Evolutionary conservation across 306 rosid genomes (phyloP).

Genomic region (Mimosa pudica): DNA sequence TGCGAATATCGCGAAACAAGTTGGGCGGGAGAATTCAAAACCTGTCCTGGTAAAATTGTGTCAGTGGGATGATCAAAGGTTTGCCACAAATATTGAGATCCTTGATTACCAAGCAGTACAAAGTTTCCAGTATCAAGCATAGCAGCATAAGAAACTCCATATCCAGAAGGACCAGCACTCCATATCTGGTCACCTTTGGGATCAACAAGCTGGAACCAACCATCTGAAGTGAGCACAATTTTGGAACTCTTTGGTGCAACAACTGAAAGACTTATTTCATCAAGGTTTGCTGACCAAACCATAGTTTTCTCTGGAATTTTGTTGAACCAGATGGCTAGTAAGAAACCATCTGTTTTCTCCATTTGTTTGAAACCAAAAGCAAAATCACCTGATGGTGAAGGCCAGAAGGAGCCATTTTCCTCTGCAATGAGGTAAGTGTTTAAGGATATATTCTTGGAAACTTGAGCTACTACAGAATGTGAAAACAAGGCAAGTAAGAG

Average conservation of each 20-base stretch:
- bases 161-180: not conserved
- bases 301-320: conserved; percentile 41
- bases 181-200: conserved; percentile 34
- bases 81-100: conserved; percentile 38
- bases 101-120: conserved; percentile 23
- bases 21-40: not conserved
- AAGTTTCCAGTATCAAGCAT: conserved; percentile 39
- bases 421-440: conserved; percentile 36
- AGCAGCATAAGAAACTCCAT: conserved; percentile 24
- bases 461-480: conserved; percentile 23
- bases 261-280: not conserved
- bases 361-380: conserved; percentile 46
- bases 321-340: conserved; percentile 57
- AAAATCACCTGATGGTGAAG: conserved; percentile 48
- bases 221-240: conserved; percentile 33
- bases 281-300: conserved; percentile 47
- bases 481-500: conserved; percentile 6
- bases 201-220: conserved; percentile 34
- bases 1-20: conserved; percentile 33
- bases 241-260: conserved; percentile 38
- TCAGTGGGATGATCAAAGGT: conserved; percentile 50
- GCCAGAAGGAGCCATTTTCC: conserved; percentile 20
- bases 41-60: conserved; percentile 59
- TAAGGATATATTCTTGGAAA: conserved; percentile 24
- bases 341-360: conserved; percentile 21